Evolutionary conservation across 1,284 basidiomycete species (phyloP).

Genomic region (Trichosporon inkin): DNA sequence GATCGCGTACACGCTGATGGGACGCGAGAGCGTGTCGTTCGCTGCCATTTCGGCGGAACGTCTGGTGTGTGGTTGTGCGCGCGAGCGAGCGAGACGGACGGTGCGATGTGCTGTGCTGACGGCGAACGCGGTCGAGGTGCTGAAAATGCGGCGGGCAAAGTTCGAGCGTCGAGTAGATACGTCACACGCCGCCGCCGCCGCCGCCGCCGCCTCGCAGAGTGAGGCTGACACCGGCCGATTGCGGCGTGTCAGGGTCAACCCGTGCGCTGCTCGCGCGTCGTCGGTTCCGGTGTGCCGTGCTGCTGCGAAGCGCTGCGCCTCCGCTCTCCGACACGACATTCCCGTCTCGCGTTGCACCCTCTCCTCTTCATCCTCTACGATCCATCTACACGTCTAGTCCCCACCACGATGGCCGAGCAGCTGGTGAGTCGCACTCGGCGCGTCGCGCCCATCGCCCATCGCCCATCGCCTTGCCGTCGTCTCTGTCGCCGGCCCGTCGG

Average conservation of each 20-base stretch:
- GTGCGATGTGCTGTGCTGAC: not conserved
- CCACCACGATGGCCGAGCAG: conserved; percentile 61
- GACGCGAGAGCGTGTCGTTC: conserved; percentile 23
- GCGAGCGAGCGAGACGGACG: not conserved
- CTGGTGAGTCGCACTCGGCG: conserved; percentile 54
- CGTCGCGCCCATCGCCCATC: too few species aligned
- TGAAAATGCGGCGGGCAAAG: not conserved
- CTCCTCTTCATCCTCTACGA: conserved; percentile 11
- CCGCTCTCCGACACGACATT: not conserved
- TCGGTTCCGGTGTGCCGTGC: conserved; percentile 5
- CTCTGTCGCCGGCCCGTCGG: not conserved
- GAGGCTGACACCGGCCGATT: not conserved
- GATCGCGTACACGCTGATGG: conserved; percentile 58
- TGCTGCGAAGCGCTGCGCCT: conserved; percentile 1
- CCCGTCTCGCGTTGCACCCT: not conserved
- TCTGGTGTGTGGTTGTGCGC: not conserved
- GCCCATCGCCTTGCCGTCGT: not conserved
- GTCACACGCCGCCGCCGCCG: not conserved
- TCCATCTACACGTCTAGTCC: not conserved
- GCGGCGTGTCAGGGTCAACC: conserved; percentile 1
- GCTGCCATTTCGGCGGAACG: not conserved
- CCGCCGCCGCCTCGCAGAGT: not conserved
- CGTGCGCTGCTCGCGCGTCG: not conserved
- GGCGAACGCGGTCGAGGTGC: too few species aligned
- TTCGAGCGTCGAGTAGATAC: not conserved